Evolutionary conservation across 1,284 basidiomycete species (phyloP), one percentile per base, ranked within the genome.

Genomic region (Trichosporon coremiiforme): DNA sequence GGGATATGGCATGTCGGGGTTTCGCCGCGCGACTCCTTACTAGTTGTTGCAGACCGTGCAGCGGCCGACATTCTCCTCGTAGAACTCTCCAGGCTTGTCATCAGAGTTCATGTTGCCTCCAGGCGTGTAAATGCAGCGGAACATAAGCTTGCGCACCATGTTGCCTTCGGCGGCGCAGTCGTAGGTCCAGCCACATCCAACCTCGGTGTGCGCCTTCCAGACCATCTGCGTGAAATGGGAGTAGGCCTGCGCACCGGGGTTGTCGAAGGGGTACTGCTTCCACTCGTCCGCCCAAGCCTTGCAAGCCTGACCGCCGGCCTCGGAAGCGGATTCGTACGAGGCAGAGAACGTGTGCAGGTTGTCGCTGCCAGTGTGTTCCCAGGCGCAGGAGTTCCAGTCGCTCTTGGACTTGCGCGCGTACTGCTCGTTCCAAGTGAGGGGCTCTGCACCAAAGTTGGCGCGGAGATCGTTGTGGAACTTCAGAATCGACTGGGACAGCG

Each of bases 161-260:
- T 31, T 17, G 57, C 57, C 57, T 15, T 33, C 31, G 17, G 31
- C 15, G 8, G 57, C 2, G 66, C 69, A 70, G 29, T 47, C 55
- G 2, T 66, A 20, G 41, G 47, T 64, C 70, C 70, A 74, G 62
- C 38, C 80, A 65, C 81, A 83, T 20, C 82, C 82, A 33, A 83
- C 50, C 64, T 78, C 33, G 41, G 74, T 77, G n/a, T 75, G 77
- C 12, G 35, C 73, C 70, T 81, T 80, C 82, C 82, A 83, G 41
- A 81, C 80, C 70, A 82, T 76, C 68, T 74, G 70, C 15, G 80
- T 82, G 25, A 64, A 64, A 38, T 64, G 63, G 22, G 63, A 64
- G 63, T 64, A 64, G 63, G 63, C 63, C 36, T 29, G 3, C 2
- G 13, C 13, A 4, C 38, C 71, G 22, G 78, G 78, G 64, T 74